A percentile compares a stretch with the other conserved stretches of the same genome.
Conservation (phyloP, 75 land plant genomes). For the Isoetes taiwanensis region DNA sequence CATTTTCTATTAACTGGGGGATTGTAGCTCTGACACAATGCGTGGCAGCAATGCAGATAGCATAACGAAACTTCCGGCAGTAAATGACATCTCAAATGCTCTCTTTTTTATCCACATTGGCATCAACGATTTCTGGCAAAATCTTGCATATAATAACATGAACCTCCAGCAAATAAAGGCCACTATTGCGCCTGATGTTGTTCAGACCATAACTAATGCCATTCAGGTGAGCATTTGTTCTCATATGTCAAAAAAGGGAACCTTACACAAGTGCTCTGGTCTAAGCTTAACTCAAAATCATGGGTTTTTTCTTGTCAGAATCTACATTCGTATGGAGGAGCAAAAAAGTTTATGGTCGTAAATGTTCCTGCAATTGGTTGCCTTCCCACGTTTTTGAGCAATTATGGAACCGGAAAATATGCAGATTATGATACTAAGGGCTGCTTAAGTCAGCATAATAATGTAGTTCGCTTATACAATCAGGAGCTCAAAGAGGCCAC, state of each 20-base stretch:
- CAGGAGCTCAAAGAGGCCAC: neutral
- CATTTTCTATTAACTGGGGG: no score
- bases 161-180: neutral
- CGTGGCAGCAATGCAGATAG: neutral
- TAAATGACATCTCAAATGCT: neutral
- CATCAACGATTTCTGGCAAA: constrained; percentile 3
- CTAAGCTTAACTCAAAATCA: neutral
- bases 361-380: constrained; percentile 6
- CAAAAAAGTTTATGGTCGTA: neutral
- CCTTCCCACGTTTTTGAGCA: neutral
- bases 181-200: neutral
- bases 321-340: constrained; percentile 6
- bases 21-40: no score
- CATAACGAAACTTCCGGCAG: neutral
- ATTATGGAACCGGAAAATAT: neutral
- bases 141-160: neutral
- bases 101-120: neutral
- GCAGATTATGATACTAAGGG: neutral
- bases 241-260: neutral
- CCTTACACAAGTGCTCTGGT: no score
- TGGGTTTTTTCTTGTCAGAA: neutral
- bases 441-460: neutral
- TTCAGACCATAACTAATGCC: neutral
- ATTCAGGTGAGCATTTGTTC: neutral
- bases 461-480: neutral